Evolutionary conservation across 1,284 basidiomycete species (phyloP), one percentile per base, ranked within the genome.

Genomic region (Ustilago nuda): DNA sequence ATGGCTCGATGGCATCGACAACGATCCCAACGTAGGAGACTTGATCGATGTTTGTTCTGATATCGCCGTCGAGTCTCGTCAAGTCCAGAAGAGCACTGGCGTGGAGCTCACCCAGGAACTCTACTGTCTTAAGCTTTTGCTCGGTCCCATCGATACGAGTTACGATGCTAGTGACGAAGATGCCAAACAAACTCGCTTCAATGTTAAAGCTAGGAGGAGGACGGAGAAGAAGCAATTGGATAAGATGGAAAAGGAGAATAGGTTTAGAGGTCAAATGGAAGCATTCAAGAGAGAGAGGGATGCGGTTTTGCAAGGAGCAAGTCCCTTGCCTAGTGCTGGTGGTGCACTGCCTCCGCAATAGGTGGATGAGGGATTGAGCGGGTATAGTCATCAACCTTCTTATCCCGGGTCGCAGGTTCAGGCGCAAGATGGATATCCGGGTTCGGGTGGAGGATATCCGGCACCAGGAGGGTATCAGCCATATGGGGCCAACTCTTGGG

Each of bases 1-100:
- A 17, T 82, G 81, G 81, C 72, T 82, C 33, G 81, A 82, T 43
- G 66, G 56, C n/a, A 80, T 82, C 68, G 81, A 82, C 58, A 73
- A 76, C 46, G 69, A 82, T 39, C 66, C 65, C 15, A 56, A 53
- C 33, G 76, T 82, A 0, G 81, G 81, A n/a, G 75, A 79, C 48
- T 59, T 82, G 19, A 57, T 82, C 54, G 81, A 82, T 50, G 81
- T 82, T 3, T 73, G 69, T 43, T 80, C 78, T 13, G 79, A 81
- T 55, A 81, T 79, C 50, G 56, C 63, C n/a, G 41, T 69, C 15
- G 81, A 82, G 52, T 72, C 72, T 4, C 19, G 15, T 7, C 81
- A 82, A 43, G 79, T 82, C 27, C 70, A 63, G 52, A 52, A 60
- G 19, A 43, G 56, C 9, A 82, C 78, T 0, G 78, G 78, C 6